A percentile compares a stretch with the other conserved stretches of the same genome.
These are phyloP conservation scores for Adansonia digitata DNA, from an alignment of 345 rosid species.

Conservation along the genomic window DNA sequence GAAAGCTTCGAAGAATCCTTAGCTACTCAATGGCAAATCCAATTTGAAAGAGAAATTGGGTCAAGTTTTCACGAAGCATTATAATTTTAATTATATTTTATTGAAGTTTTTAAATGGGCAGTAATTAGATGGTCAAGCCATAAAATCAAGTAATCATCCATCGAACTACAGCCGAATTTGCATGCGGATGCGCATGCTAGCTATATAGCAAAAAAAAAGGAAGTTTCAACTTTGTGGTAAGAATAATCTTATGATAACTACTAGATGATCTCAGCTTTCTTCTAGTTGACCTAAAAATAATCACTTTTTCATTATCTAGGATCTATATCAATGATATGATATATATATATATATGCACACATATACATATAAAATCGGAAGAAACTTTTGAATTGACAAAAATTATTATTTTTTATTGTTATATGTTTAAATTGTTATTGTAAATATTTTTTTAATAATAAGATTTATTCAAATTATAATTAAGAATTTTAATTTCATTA, in stretches of 20 bases:
- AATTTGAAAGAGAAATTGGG: slow-evolving; percentile 14
- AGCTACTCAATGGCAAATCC: slow-evolving; percentile 39
- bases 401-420: too few relatives aligned
- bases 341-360: too few relatives aligned
- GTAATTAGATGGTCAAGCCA: slow-evolving; percentile 13
- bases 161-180: slow-evolving; percentile 6
- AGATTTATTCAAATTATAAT: too few relatives aligned
- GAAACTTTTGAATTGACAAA: too few relatives aligned
- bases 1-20: slow-evolving; percentile 17
- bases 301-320: not conserved
- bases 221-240: not conserved
- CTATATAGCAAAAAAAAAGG: not conserved
- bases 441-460: too few relatives aligned
- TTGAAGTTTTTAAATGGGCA: slow-evolving; percentile 5
- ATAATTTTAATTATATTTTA: slow-evolving; percentile 12
- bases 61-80: slow-evolving; percentile 19
- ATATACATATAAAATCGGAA: too few relatives aligned
- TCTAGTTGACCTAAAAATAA: not conserved
- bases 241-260: not conserved
- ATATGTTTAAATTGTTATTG: too few relatives aligned
- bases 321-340: too few relatives aligned
- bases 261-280: not conserved
- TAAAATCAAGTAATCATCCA: slow-evolving; percentile 4
- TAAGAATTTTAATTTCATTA: too few relatives aligned
- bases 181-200: slow-evolving; percentile 31